Evolutionary conservation across 164 flowering plant genomes (phyloP).

Genomic region (Nelumbo lutea): DNA sequence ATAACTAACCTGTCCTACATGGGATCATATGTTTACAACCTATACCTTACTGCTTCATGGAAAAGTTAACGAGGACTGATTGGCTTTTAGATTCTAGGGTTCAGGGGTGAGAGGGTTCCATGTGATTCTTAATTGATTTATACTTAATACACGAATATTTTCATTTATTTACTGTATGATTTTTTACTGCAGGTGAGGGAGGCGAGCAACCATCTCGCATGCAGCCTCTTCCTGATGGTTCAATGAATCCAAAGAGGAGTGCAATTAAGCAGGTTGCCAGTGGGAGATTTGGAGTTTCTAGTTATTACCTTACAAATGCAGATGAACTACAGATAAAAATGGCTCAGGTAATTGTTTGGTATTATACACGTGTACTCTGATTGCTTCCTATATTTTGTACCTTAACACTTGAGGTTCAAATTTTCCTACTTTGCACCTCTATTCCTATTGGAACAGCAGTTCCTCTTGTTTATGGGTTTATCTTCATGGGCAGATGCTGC

Average conservation of each 20-base stretch:
- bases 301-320: slow-evolving; percentile 94
- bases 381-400: background rate
- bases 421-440: slow-evolving; percentile 19
- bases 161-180: background rate
- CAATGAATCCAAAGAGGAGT: slow-evolving; percentile 94
- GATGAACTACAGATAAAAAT: slow-evolving; percentile 96
- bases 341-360: slow-evolving; percentile 79
- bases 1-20: no score
- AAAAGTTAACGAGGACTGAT: no score
- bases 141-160: no score
- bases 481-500: slow-evolving; percentile 69
- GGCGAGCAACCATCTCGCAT: slow-evolving; percentile 97
- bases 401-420: background rate
- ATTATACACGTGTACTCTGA: background rate
- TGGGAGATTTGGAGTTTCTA: slow-evolving; percentile 99
- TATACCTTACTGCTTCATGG: no score
- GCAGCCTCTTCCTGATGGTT: slow-evolving; percentile 93
- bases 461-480: slow-evolving; percentile 53
- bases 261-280: slow-evolving; percentile 99
- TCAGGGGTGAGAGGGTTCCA: no score
- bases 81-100: no score
- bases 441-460: slow-evolving; percentile 33
- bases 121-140: no score
- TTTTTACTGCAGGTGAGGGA: slow-evolving; percentile 77
- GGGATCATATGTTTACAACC: no score